phyloP scores from a whole-genome alignment of 2,329 filamentous ascomycete genomes.

The Diaporthe sp. region DNA sequence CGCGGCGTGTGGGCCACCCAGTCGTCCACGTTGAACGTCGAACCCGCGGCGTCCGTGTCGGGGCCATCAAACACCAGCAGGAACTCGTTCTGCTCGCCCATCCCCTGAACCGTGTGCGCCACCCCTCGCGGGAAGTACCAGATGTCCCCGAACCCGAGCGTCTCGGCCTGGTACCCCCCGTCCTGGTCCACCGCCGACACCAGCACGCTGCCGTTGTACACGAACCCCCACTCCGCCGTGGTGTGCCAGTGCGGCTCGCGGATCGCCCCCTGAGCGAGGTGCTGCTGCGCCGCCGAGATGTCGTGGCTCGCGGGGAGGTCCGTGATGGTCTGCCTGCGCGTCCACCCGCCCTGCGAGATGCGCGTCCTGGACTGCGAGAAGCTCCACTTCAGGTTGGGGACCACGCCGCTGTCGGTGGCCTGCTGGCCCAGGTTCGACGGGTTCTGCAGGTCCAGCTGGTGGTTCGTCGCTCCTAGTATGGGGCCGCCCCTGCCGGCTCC shows the following conservation, averaged over 20 bases:
- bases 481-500: conserved; percentile 67
- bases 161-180: conserved; percentile 64
- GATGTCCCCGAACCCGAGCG: conserved; percentile 70
- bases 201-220: conserved; percentile 67
- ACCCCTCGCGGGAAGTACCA: conserved; percentile 77
- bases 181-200: conserved; percentile 72
- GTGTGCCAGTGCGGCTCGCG: conserved; percentile 76
- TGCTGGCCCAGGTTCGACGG: conserved; percentile 72
- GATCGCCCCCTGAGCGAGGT: conserved; percentile 73
- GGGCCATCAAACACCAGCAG: conserved; percentile 57
- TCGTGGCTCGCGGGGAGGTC: conserved; percentile 74
- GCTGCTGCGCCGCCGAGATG: conserved; percentile 75
- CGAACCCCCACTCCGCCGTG: conserved; percentile 75
- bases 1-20: conserved; percentile 76
- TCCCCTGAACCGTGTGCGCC: conserved; percentile 71
- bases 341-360: conserved; percentile 73
- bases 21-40: conserved; percentile 77
- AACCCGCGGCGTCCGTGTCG: conserved; percentile 50
- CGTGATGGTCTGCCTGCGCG: conserved; percentile 73
- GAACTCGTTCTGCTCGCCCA: conserved; percentile 75
- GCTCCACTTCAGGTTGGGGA: conserved; percentile 76
- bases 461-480: conserved; percentile 68
- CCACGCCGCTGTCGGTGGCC: conserved; percentile 70
- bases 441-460: conserved; percentile 69
- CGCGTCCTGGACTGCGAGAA: conserved; percentile 75